Conservation (phyloP, 2,329 filamentous ascomycete genomes). For the Coniochaeta sp. region DNA sequence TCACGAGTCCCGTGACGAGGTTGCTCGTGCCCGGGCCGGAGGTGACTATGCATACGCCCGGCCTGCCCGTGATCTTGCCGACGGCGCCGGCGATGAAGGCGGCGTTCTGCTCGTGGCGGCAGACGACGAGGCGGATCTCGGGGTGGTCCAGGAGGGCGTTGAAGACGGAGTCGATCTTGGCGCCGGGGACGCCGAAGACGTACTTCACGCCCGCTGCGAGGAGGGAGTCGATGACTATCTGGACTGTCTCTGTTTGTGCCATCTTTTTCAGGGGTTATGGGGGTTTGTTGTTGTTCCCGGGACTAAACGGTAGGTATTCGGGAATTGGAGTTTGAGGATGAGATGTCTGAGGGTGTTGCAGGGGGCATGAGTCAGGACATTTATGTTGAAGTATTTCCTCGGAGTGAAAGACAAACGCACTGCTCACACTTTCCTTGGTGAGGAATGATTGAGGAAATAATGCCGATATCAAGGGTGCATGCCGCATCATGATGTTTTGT, state of each 20-base stretch:
- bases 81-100: slow-evolving; percentile 41
- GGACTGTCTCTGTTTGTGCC: slow-evolving; percentile 15
- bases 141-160: slow-evolving; percentile 36
- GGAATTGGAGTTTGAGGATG: no score
- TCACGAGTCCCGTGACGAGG: slow-evolving; percentile 36
- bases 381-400: no score
- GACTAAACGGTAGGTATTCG: no score
- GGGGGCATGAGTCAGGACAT: no score
- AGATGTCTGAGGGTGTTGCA: no score
- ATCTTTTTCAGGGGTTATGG: no score
- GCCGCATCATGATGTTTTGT: no score
- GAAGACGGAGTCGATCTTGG: slow-evolving; percentile 41
- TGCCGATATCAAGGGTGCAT: no score
- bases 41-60: slow-evolving; percentile 39
- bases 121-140: slow-evolving; percentile 38
- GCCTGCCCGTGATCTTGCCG: slow-evolving; percentile 35
- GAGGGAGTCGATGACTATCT: slow-evolving; percentile 22
- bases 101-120: slow-evolving; percentile 42
- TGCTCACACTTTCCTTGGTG: no score
- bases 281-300: no score
- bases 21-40: slow-evolving; percentile 40
- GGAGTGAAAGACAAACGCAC: no score
- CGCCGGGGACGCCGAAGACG: slow-evolving; percentile 40
- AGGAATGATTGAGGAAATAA: no score
- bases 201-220: slow-evolving; percentile 32